Percentiles rank a stretch among this genome's conserved stretches.
phyloP scores from a whole-genome alignment of 352 stramenopile genomes.

The Pythium apleroticum region DNA sequence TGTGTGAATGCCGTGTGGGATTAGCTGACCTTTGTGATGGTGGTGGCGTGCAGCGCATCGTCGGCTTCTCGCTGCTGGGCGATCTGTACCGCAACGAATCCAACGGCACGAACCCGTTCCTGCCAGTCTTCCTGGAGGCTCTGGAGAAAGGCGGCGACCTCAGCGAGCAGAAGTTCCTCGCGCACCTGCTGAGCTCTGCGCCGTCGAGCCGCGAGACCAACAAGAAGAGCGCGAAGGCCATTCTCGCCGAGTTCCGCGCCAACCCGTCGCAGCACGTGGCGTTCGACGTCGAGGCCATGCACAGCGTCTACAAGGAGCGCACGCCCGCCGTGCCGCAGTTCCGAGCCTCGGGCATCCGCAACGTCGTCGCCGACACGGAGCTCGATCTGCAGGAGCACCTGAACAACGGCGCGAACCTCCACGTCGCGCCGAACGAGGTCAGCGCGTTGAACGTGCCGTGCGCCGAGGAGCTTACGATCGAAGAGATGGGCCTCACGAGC shows the following conservation, averaged over 20 bases:
- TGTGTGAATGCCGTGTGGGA: background rate
- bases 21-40: background rate
- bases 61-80: slow-evolving; percentile 84
- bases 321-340: slow-evolving; percentile 79
- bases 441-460: slow-evolving; percentile 68
- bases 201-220: slow-evolving; percentile 53
- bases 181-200: slow-evolving; percentile 57
- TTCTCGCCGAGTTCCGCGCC: slow-evolving; percentile 62
- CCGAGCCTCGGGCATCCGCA: slow-evolving; percentile 71
- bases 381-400: slow-evolving; percentile 81
- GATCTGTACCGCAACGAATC: slow-evolving; percentile 85
- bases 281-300: slow-evolving; percentile 67
- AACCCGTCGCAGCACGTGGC: slow-evolving; percentile 47
- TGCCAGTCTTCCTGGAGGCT: slow-evolving; percentile 84
- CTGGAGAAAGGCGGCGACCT: slow-evolving; percentile 72
- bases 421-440: slow-evolving; percentile 69
- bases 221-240: slow-evolving; percentile 78
- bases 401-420: slow-evolving; percentile 74
- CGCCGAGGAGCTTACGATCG: slow-evolving; percentile 67
- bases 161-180: slow-evolving; percentile 79
- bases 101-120: slow-evolving; percentile 79
- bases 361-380: slow-evolving; percentile 79
- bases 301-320: slow-evolving; percentile 68
- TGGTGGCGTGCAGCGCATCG: slow-evolving; percentile 46
- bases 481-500: slow-evolving; percentile 66